phyloP scores from a whole-genome alignment of 169 alveolate genomes.

The Plasmodium ovale region DNA sequence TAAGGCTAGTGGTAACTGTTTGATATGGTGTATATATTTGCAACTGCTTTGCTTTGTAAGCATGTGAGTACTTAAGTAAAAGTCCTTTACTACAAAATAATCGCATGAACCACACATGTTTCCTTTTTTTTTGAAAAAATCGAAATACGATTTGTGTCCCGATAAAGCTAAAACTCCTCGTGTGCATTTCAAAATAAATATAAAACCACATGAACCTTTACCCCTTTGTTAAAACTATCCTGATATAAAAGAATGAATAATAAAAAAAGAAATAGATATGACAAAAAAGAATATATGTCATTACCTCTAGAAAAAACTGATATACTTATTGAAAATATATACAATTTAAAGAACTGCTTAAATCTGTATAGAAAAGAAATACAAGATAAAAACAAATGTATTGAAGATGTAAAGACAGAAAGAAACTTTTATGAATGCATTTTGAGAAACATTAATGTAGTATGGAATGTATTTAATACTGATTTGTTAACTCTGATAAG shows the following conservation, averaged over 20 bases:
- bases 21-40: too few species aligned
- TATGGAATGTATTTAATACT: slow-evolving; percentile 47
- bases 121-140: too few species aligned
- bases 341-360: slow-evolving; percentile 39
- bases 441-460: slow-evolving; percentile 31
- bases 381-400: slow-evolving; percentile 49
- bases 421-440: slow-evolving; percentile 34
- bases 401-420: slow-evolving; percentile 10
- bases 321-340: slow-evolving; percentile 33
- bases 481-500: slow-evolving; percentile 31
- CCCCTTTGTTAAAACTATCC: not conserved
- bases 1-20: too few species aligned
- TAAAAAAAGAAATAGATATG: slow-evolving; percentile 54
- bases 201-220: not conserved
- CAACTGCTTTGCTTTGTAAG: too few species aligned
- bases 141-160: too few species aligned
- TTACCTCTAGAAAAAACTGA: slow-evolving; percentile 73
- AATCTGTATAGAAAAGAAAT: slow-evolving; percentile 54
- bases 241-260: slow-evolving; percentile 30
- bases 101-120: too few species aligned
- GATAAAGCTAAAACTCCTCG: too few species aligned
- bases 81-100: too few species aligned
- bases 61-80: too few species aligned
- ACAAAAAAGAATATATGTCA: slow-evolving; percentile 21
- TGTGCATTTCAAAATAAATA: too few species aligned